A percentile compares a stretch with the other conserved stretches of the same genome.
Evolutionary conservation across 306 rosid genomes (phyloP).

Genomic region (Fagus crenata): DNA sequence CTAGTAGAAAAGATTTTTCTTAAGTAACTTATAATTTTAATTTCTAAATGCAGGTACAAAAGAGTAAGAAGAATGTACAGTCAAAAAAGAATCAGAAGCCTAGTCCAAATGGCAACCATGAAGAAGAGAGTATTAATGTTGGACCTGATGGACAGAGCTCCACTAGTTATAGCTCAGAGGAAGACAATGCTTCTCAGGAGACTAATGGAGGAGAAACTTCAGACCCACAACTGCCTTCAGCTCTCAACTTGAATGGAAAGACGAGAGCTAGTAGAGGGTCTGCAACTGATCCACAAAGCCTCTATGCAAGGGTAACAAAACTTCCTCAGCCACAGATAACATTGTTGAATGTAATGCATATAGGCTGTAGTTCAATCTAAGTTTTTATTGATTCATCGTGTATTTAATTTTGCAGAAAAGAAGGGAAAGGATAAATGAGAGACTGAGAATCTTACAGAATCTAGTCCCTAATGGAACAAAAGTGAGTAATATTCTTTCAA

Average conservation of each 20-base stretch:
- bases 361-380: not conserved
- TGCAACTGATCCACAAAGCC: slow-evolving; percentile 95
- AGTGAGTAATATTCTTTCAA: slow-evolving; percentile 38
- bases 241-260: slow-evolving; percentile 57
- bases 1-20: slow-evolving; percentile 3
- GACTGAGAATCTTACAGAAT: slow-evolving; percentile 69
- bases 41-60: slow-evolving; percentile 45
- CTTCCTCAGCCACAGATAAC: not conserved
- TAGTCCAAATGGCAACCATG: slow-evolving; percentile 30
- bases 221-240: slow-evolving; percentile 36
- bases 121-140: slow-evolving; percentile 42
- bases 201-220: slow-evolving; percentile 47
- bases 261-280: slow-evolving; percentile 80
- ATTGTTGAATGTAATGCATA: too few relatives aligned
- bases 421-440: slow-evolving; percentile 83
- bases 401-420: slow-evolving; percentile 64
- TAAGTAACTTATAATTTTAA: slow-evolving; percentile 15
- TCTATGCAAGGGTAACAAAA: slow-evolving; percentile 84
- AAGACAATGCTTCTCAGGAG: slow-evolving; percentile 63
- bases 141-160: slow-evolving; percentile 53
- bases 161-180: slow-evolving; percentile 62
- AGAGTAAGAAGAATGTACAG: slow-evolving; percentile 44
- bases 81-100: slow-evolving; percentile 46
- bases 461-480: slow-evolving; percentile 94
- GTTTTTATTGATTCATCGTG: not conserved